Evolutionary conservation across 2,329 filamentous ascomycete genomes (phyloP).

Genomic region (Aspergillus alliaceus): DNA sequence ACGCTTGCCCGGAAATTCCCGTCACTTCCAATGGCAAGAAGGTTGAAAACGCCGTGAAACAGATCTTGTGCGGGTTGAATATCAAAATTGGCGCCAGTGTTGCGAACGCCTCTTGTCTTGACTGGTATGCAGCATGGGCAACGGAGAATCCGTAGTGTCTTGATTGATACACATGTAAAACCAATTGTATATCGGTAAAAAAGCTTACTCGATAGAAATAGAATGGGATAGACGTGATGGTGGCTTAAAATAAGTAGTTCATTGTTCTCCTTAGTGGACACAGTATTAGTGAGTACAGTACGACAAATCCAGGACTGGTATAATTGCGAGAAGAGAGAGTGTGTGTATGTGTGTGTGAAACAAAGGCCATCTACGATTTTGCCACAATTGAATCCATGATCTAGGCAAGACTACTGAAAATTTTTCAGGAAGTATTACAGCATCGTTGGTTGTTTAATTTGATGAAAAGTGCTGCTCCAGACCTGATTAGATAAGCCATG

Average conservation of each 20-base stretch:
- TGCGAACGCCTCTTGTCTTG: slow-evolving; percentile 83
- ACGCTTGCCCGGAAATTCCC: slow-evolving; percentile 82
- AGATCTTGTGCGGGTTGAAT: slow-evolving; percentile 84
- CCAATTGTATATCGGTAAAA: neutral
- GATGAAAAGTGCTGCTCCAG: neutral
- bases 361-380: neutral
- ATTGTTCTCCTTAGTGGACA: neutral
- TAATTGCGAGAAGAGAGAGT: neutral
- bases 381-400: neutral
- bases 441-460: neutral
- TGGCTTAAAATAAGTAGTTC: neutral
- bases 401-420: neutral
- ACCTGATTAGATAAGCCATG: slow-evolving; percentile 31
- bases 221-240: neutral
- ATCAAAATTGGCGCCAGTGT: slow-evolving; percentile 90
- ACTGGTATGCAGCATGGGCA: slow-evolving; percentile 85
- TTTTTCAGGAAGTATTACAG: neutral
- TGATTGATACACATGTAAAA: neutral
- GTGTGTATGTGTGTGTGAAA: too few relatives aligned
- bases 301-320: neutral
- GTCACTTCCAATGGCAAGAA: slow-evolving; percentile 96
- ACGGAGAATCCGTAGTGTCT: slow-evolving; percentile 43
- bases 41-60: slow-evolving; percentile 95
- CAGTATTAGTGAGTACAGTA: neutral
- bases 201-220: neutral